Percentiles rank a stretch among this genome's conserved stretches.
phyloP scores from a whole-genome alignment of 768 basidiomycete species.

The Tylopilus sp. region DNA sequence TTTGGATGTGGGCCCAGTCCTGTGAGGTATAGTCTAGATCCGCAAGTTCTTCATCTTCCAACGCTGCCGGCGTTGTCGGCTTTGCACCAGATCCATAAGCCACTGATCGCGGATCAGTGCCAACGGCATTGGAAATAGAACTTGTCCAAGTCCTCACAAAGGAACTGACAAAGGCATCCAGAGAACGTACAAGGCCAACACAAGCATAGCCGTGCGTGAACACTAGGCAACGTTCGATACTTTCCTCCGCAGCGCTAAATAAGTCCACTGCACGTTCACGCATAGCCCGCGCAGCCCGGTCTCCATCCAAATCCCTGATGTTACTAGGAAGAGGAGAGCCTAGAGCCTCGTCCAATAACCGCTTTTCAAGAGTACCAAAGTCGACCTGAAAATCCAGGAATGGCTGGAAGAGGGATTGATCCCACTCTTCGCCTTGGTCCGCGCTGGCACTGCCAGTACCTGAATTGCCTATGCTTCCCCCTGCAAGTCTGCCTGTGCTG shows the following conservation, averaged over 20 bases:
- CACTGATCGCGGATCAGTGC: conserved; percentile 25
- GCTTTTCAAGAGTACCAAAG: conserved; percentile 75
- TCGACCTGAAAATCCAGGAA: conserved; percentile 90
- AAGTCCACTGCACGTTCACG: conserved; percentile 74
- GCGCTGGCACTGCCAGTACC: not conserved
- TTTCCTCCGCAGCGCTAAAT: conserved; percentile 77
- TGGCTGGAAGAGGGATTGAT: conserved; percentile 88
- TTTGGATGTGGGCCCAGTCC: conserved; percentile 88
- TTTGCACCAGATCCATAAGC: conserved; percentile 30
- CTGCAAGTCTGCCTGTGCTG: conserved; percentile 18
- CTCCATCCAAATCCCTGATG: conserved; percentile 27
- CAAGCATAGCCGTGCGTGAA: conserved; percentile 92
- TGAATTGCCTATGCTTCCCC: conserved; percentile 8
- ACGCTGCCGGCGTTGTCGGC: conserved; percentile 24
- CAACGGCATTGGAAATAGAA: conserved; percentile 42
- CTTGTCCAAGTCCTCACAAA: conserved; percentile 68
- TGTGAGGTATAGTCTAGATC: conserved; percentile 84
- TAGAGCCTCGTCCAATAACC: conserved; percentile 59
- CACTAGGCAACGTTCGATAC: conserved; percentile 63
- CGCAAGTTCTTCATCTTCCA: conserved; percentile 57
- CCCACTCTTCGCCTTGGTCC: conserved; percentile 62
- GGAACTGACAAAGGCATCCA: conserved; percentile 66
- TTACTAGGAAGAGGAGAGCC: conserved; percentile 40
- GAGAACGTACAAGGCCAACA: conserved; percentile 64
- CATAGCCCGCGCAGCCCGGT: conserved; percentile 56